Evolutionary conservation across 352 stramenopile species (phyloP).

Genomic region (Aphanomyces invadans): DNA sequence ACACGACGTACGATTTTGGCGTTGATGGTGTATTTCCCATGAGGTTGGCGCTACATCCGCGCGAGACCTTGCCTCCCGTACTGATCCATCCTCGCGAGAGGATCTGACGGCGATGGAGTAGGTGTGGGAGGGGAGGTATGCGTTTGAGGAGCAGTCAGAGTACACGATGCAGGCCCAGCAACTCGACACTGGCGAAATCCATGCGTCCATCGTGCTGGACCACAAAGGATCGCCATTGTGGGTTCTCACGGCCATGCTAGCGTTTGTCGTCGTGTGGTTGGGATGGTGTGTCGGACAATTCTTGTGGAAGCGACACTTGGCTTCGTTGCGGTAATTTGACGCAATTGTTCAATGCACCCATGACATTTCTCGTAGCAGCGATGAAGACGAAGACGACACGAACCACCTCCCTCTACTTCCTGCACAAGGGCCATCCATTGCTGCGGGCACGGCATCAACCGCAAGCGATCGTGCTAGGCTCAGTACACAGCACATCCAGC

Average conservation of each 20-base stretch:
- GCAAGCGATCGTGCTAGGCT: not conserved
- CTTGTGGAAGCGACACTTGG: conserved; percentile 13
- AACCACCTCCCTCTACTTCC: not conserved
- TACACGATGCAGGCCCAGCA: conserved; percentile 19
- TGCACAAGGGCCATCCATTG: not conserved
- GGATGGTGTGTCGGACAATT: not conserved
- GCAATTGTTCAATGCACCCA: not conserved
- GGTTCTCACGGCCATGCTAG: conserved; percentile 1
- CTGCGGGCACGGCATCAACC: not conserved
- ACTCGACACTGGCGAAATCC: conserved; percentile 14
- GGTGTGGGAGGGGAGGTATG: not conserved
- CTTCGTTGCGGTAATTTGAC: not conserved
- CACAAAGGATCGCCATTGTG: not conserved
- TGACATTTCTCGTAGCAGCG: not conserved
- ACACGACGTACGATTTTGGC: conserved; percentile 11
- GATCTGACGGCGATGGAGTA: not conserved
- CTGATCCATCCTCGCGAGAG: not conserved
- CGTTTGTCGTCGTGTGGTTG: not conserved
- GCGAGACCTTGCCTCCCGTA: not conserved
- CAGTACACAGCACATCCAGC: too few relatives aligned
- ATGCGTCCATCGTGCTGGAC: conserved; percentile 3
- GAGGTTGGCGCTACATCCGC: not conserved
- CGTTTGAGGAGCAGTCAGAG: not conserved
- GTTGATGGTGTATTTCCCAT: conserved; percentile 17
- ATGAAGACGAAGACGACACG: conserved; percentile 3